Percentiles rank a stretch among this genome's conserved stretches.
These are phyloP conservation scores for Cryphonectria nitschkei DNA, from an alignment of 2,329 filamentous ascomycete genomes.

Conservation along the genomic window DNA sequence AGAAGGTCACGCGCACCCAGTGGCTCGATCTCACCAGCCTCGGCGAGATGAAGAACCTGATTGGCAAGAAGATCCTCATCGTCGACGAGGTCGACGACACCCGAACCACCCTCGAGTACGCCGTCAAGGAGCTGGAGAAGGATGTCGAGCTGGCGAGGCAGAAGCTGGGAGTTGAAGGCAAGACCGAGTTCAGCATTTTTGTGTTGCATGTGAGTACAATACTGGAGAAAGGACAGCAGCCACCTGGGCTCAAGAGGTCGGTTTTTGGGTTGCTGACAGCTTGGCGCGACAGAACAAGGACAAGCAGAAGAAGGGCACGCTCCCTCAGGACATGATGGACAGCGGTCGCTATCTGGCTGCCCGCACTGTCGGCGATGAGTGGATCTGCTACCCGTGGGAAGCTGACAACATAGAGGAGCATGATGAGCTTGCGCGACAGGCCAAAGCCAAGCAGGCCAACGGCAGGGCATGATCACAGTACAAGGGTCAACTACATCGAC, in stretches of 20 bases:
- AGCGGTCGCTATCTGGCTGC: conserved; percentile 80
- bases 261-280: conserved; percentile 1
- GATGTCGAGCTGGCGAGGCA: conserved; percentile 83
- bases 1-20: conserved; percentile 95
- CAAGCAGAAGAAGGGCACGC: conserved; percentile 87
- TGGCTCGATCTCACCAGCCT: conserved; percentile 91
- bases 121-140: conserved; percentile 90
- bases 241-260: neutral
- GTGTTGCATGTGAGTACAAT: conserved; percentile 77
- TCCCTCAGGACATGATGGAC: conserved; percentile 78
- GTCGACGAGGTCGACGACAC: conserved; percentile 97
- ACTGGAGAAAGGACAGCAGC: neutral
- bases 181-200: conserved; percentile 92
- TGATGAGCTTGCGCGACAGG: conserved; percentile 67
- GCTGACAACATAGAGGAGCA: conserved; percentile 93
- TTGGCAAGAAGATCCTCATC: conserved; percentile 89
- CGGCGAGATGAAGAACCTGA: conserved; percentile 81
- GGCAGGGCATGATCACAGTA: conserved; percentile 16
- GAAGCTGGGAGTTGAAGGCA: conserved; percentile 62
- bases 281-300: conserved; percentile 77
- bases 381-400: conserved; percentile 99
- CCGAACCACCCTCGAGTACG: conserved; percentile 90
- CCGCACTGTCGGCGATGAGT: conserved; percentile 86
- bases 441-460: conserved; percentile 36
- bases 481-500: neutral